Evolutionary conservation across 805 yeast species (phyloP).

Genomic region (Suhomyces sp.): DNA sequence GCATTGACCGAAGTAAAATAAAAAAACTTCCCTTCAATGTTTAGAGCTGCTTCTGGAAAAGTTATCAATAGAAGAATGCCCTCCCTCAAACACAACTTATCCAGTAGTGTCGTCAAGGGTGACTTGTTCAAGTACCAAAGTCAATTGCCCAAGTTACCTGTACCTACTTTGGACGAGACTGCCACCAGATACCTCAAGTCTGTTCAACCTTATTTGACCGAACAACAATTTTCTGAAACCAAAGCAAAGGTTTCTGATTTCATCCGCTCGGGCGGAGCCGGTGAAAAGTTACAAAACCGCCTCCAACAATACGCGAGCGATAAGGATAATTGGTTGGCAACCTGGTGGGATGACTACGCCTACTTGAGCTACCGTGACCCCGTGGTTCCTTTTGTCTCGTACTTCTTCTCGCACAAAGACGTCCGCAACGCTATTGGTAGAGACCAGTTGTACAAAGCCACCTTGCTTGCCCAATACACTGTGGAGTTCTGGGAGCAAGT

Average conservation of each 20-base stretch:
- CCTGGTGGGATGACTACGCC: conserved; percentile 93
- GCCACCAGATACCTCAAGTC: conserved; percentile 66
- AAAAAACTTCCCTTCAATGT: conserved; percentile 1
- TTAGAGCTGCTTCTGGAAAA: conserved; percentile 5
- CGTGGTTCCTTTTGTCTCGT: conserved; percentile 90
- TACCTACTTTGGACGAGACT: conserved; percentile 76
- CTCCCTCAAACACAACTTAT: conserved; percentile 9
- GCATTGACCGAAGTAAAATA: background rate
- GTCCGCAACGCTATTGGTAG: conserved; percentile 54
- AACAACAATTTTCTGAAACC: conserved; percentile 47
- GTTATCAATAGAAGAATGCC: conserved; percentile 8
- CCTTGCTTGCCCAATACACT: conserved; percentile 67
- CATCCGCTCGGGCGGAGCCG: conserved; percentile 56
- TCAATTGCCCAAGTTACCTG: conserved; percentile 79
- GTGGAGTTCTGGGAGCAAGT: conserved; percentile 64
- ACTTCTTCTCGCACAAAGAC: conserved; percentile 83
- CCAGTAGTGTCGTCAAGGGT: conserved; percentile 47
- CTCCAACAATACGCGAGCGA: conserved; percentile 54
- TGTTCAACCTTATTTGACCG: conserved; percentile 62
- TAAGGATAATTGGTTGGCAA: conserved; percentile 84
- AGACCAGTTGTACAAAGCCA: conserved; percentile 69
- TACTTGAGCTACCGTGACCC: conserved; percentile 91
- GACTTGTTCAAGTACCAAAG: conserved; percentile 70
- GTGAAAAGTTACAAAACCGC: conserved; percentile 66
- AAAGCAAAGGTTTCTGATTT: conserved; percentile 67